Evolutionary conservation across 2,329 filamentous ascomycete genomes (phyloP).

Genomic region (Arthrinium phaeospermum): DNA sequence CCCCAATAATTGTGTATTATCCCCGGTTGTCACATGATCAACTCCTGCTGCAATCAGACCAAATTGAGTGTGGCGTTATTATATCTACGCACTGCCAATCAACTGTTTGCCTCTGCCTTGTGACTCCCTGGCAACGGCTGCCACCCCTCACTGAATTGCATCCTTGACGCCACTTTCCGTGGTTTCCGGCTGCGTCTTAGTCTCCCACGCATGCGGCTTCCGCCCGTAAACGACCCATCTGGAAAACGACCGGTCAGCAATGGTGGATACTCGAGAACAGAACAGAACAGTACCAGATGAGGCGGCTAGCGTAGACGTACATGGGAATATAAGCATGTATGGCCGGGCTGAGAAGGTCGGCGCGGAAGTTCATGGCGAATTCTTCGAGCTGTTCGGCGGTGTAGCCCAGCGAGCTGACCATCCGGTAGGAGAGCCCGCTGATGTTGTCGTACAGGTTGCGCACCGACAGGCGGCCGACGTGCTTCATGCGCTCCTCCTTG

Average conservation of each 20-base stretch:
- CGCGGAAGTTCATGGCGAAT: not conserved
- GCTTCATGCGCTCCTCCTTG: not conserved
- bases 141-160: not conserved
- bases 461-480: not conserved
- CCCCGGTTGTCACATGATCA: no score
- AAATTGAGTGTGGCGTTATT: no score
- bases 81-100: no score
- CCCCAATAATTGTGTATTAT: no score
- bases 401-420: not conserved
- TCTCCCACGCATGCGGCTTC: not conserved
- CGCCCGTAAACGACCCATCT: not conserved
- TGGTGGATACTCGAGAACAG: fast-evolving
- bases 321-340: not conserved
- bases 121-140: not conserved
- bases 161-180: no score
- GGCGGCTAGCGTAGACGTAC: not conserved
- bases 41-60: no score
- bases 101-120: no score
- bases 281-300: no score
- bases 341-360: not conserved
- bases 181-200: not conserved
- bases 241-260: not conserved
- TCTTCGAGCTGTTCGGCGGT: not conserved
- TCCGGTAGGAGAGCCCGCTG: not conserved
- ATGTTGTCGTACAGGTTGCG: not conserved